Evolutionary conservation across 208 protist genomes (phyloP).

Genomic region (Crithidia fasciculata): DNA sequence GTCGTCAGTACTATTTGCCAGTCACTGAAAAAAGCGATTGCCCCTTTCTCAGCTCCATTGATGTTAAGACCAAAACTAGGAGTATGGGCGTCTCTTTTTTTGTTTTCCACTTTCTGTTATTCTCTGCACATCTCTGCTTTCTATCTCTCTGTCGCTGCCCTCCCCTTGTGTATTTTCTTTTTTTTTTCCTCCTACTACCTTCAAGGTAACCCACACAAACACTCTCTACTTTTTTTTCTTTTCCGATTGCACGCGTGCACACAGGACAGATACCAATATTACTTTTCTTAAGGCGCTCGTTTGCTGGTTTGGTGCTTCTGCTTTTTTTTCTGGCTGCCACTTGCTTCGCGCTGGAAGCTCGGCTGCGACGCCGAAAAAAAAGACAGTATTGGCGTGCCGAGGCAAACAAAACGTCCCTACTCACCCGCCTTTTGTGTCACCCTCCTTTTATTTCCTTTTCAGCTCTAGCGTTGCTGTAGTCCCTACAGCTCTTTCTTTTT

Average conservation of each 20-base stretch:
- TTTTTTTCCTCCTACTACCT: not conserved
- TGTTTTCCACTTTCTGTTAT: not conserved
- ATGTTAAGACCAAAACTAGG: too few species aligned
- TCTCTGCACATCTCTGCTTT: too few species aligned
- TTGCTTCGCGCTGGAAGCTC: too few species aligned
- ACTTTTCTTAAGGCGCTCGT: not conserved
- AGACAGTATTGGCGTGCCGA: too few species aligned
- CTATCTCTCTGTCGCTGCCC: too few species aligned
- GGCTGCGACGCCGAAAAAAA: too few species aligned
- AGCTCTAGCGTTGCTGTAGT: too few species aligned
- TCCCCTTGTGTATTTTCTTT: not conserved
- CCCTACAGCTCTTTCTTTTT: not conserved
- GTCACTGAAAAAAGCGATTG: too few species aligned
- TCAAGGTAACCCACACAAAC: not conserved
- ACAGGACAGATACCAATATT: not conserved
- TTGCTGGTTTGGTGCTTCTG: not conserved
- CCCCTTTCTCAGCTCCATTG: too few species aligned
- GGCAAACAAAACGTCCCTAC: too few species aligned
- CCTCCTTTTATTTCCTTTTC: conserved; percentile 20
- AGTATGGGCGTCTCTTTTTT: not conserved
- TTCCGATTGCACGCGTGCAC: not conserved
- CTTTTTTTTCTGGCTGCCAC: conserved; percentile 1
- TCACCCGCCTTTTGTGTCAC: not conserved
- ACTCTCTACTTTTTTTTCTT: not conserved
- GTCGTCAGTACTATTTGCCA: too few species aligned